phyloP scores from a whole-genome alignment of 2,329 filamentous ascomycete genomes.

The Verticillium dahliae region DNA sequence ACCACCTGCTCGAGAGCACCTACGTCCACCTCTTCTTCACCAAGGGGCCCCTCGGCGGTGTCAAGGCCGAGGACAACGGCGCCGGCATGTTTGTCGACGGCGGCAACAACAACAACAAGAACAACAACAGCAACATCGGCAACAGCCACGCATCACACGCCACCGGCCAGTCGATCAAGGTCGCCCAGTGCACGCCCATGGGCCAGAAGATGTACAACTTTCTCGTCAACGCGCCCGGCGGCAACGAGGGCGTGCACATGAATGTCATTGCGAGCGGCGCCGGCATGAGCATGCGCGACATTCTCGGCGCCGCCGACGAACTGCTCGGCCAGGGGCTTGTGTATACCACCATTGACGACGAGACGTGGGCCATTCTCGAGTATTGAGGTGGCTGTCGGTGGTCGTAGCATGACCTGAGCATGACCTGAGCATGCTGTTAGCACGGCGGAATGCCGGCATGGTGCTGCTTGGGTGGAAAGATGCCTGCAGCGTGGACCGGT shows the following conservation, averaged over 20 bases:
- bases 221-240: conserved; percentile 60
- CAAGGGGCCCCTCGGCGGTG: conserved; percentile 51
- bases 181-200: conserved; percentile 41
- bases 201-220: conserved; percentile 68
- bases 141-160: conserved; percentile 17
- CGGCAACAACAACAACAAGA: conserved; percentile 18
- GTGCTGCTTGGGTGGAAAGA: no score
- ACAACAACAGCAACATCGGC: background rate
- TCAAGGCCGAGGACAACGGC: conserved; percentile 29
- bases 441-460: no score
- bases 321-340: conserved; percentile 67
- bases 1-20: conserved; percentile 85
- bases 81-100: conserved; percentile 53
- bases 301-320: conserved; percentile 75
- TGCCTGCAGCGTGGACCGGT: no score
- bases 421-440: no score
- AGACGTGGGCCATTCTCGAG: conserved; percentile 84
- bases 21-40: conserved; percentile 82
- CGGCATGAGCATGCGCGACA: conserved; percentile 61
- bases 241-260: conserved; percentile 78
- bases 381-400: conserved; percentile 28
- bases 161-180: conserved; percentile 28
- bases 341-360: conserved; percentile 87
- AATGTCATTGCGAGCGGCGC: conserved; percentile 65
- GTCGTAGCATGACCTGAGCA: no score